These are phyloP conservation scores for Ocimum tenuiflorum DNA, from an alignment of 257 asterid genomes.

Conservation along the genomic window DNA sequence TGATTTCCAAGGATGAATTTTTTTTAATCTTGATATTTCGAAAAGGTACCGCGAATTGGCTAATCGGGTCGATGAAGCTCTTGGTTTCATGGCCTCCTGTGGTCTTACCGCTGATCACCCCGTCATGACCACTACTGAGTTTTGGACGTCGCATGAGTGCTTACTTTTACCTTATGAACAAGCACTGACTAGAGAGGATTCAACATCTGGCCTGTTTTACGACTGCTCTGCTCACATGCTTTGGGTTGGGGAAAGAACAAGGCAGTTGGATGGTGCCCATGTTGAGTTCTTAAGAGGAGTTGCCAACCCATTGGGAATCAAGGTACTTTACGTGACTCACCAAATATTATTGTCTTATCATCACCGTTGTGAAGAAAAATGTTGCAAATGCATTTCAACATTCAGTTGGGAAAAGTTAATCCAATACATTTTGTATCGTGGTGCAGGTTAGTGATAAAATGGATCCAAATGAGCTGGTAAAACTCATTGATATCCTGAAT, in stretches of 20 bases:
- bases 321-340: constrained; percentile 30
- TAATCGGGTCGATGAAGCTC: constrained; percentile 69
- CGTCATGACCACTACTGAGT: constrained; percentile 63
- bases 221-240: constrained; percentile 81
- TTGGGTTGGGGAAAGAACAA: constrained; percentile 80
- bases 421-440: constrained; percentile 7
- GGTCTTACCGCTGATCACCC: constrained; percentile 62
- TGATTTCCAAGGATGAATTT: background rate
- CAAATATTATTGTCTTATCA: background rate
- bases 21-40: constrained; percentile 7
- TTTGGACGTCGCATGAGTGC: constrained; percentile 76
- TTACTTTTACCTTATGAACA: constrained; percentile 65
- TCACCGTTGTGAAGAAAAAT: background rate
- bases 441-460: constrained; percentile 66
- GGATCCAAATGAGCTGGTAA: constrained; percentile 65
- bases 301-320: constrained; percentile 70
- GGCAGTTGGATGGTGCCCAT: constrained; percentile 72
- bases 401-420: background rate
- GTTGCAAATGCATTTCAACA: background rate
- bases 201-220: constrained; percentile 63
- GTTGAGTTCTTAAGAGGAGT: constrained; percentile 68
- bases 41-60: constrained; percentile 65
- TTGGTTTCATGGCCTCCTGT: constrained; percentile 69
- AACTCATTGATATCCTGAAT: constrained; percentile 62
- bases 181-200: constrained; percentile 70